phyloP scores from a whole-genome alignment of 768 basidiomycete genomes.

The Suillus bovinus region DNA sequence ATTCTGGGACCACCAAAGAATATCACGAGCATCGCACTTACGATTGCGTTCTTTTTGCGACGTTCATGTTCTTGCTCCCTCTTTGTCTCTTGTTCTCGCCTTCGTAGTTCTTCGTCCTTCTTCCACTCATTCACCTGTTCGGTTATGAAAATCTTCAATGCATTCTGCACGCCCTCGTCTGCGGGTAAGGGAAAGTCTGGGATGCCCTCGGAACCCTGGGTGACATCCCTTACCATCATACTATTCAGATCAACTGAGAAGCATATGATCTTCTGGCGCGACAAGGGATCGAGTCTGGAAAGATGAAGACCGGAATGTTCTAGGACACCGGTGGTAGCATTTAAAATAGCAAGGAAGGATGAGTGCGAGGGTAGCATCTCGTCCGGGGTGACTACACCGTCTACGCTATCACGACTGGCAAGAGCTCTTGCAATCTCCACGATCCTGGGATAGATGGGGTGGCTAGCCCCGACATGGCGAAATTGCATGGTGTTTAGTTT shows the following conservation, averaged over 20 bases:
- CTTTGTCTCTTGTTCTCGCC: not conserved
- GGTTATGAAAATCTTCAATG: not conserved
- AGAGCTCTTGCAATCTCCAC: constrained; percentile 5
- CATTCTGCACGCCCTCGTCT: not conserved
- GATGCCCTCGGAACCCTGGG: not conserved
- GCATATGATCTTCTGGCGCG: constrained; percentile 4
- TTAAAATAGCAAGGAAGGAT: constrained; percentile 5
- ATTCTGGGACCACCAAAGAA: not conserved
- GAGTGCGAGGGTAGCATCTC: constrained; percentile 4
- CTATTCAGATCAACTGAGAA: not conserved
- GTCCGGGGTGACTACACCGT: not conserved
- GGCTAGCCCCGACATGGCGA: constrained; percentile 4
- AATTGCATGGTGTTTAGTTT: constrained; percentile 4
- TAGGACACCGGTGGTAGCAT: not conserved
- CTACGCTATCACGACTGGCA: not conserved
- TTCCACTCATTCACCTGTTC: constrained; percentile 4
- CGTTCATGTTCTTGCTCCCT: constrained; percentile 4
- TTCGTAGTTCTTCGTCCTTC: not conserved
- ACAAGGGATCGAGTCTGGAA: constrained; percentile 3
- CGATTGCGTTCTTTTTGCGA: not conserved
- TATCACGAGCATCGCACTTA: not conserved
- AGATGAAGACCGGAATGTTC: constrained; percentile 3
- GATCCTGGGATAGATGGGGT: not conserved
- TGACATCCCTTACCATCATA: constrained; percentile 3
- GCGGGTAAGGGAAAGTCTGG: not conserved